These are phyloP conservation scores for Panicum hallii DNA, from an alignment of 202 grass and related monocot species.

Conservation along the genomic window DNA sequence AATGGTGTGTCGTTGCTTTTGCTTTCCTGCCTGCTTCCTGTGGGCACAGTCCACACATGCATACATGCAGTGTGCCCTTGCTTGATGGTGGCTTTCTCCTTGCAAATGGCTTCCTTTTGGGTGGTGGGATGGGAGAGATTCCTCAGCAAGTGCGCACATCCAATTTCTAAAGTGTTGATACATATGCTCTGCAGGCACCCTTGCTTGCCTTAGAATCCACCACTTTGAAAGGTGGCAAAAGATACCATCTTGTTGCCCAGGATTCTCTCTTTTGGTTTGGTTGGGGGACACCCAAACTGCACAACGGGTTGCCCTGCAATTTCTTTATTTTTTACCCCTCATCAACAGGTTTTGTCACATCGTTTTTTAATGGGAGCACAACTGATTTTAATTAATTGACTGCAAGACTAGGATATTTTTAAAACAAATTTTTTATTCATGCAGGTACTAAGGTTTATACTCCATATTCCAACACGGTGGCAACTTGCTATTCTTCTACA, in stretches of 20 bases:
- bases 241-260: conserved; percentile 40
- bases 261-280: conserved; percentile 37
- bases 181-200: conserved; percentile 2
- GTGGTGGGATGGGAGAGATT: conserved; percentile 62
- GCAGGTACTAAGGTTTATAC: too few relatives aligned
- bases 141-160: conserved; percentile 53
- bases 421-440: not conserved
- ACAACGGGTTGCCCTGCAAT: not conserved
- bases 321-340: not conserved
- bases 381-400: not conserved
- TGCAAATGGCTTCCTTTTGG: conserved; percentile 34
- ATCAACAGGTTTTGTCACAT: not conserved
- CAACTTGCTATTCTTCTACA: not conserved
- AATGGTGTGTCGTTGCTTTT: conserved; percentile 34
- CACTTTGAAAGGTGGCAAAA: conserved; percentile 42
- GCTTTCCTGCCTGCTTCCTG: conserved; percentile 7
- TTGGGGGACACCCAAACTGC: not conserved
- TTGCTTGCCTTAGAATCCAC: conserved; percentile 70
- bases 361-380: not conserved
- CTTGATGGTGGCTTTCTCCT: conserved; percentile 41
- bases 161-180: conserved; percentile 48
- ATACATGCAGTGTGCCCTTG: conserved; percentile 15
- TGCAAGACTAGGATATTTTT: not conserved
- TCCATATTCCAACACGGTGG: not conserved
- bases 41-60: conserved; percentile 18